Evolutionary conservation across 139 green algal species (phyloP), one percentile per base, ranked within the genome.

Genomic region (Nannochloris sp.): DNA sequence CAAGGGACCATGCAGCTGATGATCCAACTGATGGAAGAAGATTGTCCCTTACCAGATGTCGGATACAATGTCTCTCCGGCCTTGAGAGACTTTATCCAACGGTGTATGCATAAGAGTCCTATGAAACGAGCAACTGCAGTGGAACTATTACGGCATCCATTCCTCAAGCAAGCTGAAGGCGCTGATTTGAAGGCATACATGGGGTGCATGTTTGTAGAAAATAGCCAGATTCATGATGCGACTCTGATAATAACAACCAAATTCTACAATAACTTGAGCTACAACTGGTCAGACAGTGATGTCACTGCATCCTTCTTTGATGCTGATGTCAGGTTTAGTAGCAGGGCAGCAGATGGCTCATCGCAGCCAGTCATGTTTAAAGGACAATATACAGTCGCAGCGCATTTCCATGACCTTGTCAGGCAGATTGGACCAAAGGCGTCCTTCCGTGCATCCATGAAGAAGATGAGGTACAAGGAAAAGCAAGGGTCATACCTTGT

Each of bases 11-110:
- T 93, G 62, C 68, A 88, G 62, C 78, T 95, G 34, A 92, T 95
- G 79, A 80, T 93, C 15, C 68, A 82, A 69, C 57, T 83, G 11
- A 76, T 90, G 48, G 62, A 86, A 40, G 79, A 89, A 48, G 76
- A 82, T 12, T 69, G 76, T 16, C 84, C 84, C 2, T 21, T 74
- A 31, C 78, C 80, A 6, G 55, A 61, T 10, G 29, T 36, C 6
- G 67, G 68, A 53, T 14, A 63, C 4, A 36, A 29, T 16, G 70
- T 88, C 63, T 87, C 74, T 2, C 67, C 80, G 8, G 81, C 87
- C 71, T 86, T 95, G 31, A 67, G 75, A 15, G 83, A 95, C 69
- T 93, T 97, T 54, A 62, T 96, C 37, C 29, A 40, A 2, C 49
- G 58, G 4, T 91, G 82, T 64, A 73, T 96, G 66, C 53, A 68